phyloP scores from a whole-genome alignment of 805 yeast species.

The Wickerhamiella shivajii region DNA sequence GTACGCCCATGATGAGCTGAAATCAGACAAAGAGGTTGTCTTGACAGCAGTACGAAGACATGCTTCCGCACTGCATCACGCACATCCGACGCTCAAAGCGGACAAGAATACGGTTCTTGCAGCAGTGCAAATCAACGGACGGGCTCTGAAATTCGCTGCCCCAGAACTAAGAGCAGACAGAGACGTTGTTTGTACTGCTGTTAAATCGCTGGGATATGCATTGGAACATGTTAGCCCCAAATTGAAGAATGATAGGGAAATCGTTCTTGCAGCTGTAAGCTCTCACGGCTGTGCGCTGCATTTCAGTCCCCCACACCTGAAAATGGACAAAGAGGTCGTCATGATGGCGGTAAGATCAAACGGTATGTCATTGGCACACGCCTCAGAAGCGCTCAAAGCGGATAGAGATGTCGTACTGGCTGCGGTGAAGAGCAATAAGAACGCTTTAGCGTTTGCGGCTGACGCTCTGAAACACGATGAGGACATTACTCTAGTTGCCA shows the following conservation, averaged over 20 bases:
- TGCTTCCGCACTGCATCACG: constrained; percentile 6
- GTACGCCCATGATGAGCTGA: constrained; percentile 4
- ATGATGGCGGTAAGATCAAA: background rate
- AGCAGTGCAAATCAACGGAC: constrained; percentile 4
- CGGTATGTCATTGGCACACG: background rate
- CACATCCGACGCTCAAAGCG: constrained; percentile 3
- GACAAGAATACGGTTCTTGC: constrained; percentile 2
- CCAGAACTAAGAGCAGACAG: background rate
- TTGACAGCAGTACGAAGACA: constrained; percentile 4
- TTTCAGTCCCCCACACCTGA: background rate
- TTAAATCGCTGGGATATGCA: background rate
- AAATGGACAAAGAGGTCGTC: constrained; percentile 1
- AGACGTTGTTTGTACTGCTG: background rate
- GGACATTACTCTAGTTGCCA: background rate
- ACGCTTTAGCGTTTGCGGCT: background rate
- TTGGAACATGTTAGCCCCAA: background rate
- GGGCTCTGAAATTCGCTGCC: constrained; percentile 5
- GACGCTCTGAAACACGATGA: background rate
- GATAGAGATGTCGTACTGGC: background rate
- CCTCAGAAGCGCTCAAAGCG: background rate
- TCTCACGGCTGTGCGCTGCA: background rate
- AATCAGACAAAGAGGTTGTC: constrained; percentile 5
- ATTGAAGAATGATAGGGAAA: constrained; percentile 1
- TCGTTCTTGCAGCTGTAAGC: constrained; percentile 1
- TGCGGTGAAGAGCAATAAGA: background rate